Conservation (phyloP, 352 stramenopile species). For the Albugo candida region DNA sequence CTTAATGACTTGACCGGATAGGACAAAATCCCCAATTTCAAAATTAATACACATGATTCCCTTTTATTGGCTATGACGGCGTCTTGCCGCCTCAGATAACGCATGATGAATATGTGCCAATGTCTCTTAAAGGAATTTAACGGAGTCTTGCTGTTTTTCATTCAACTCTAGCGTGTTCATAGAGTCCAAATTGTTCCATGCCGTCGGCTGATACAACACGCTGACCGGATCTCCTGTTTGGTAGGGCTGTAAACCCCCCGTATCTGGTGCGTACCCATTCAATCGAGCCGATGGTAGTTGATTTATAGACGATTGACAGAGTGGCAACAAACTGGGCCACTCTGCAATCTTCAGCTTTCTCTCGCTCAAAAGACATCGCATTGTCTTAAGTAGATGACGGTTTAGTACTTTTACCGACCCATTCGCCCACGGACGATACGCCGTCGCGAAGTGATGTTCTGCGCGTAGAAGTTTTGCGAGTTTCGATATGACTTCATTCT, state of each 20-base stretch:
- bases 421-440: slow-evolving; percentile 2
- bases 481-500: slow-evolving; percentile 6
- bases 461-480: slow-evolving; percentile 1
- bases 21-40: slow-evolving; percentile 5
- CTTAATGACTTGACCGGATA: slow-evolving; percentile 1
- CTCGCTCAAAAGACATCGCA: neutral
- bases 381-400: slow-evolving; percentile 3
- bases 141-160: neutral
- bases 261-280: slow-evolving; percentile 1
- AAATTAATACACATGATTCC: slow-evolving; percentile 1
- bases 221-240: neutral
- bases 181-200: neutral
- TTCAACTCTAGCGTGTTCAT: neutral
- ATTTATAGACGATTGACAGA: slow-evolving; percentile 3
- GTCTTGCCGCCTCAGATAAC: too few relatives aligned
- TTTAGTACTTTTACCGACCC: slow-evolving; percentile 5
- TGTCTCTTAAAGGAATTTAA: too few relatives aligned
- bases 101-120: too few relatives aligned
- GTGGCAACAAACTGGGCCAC: slow-evolving; percentile 2
- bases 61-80: too few relatives aligned
- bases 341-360: neutral
- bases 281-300: slow-evolving; percentile 2
- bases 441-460: slow-evolving; percentile 4
- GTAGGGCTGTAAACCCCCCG: neutral
- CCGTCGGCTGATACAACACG: slow-evolving; percentile 3